Conservation (phyloP, 495 filamentous ascomycete species). For the Podospora appendiculata region DNA sequence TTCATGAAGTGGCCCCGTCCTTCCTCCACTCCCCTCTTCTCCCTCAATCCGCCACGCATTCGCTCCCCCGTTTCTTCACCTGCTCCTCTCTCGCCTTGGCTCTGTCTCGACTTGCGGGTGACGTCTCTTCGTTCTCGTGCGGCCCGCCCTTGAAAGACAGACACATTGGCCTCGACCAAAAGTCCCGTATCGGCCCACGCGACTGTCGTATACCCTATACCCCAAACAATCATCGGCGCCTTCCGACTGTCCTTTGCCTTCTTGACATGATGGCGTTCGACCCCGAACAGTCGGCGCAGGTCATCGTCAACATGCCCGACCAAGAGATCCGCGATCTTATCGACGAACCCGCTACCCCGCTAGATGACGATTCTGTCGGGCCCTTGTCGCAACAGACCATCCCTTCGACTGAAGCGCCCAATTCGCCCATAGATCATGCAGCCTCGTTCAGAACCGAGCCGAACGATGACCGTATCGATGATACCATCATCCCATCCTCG, state of each 20-base stretch:
- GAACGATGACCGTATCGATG: slow-evolving; percentile 27
- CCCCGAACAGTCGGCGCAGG: slow-evolving; percentile 16
- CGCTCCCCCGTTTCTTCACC: too few relatives aligned
- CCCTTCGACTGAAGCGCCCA: slow-evolving; percentile 34
- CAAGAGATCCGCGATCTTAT: slow-evolving; percentile 14
- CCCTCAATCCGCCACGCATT: too few relatives aligned
- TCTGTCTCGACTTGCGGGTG: too few relatives aligned
- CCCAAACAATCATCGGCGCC: too few relatives aligned
- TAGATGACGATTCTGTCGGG: slow-evolving; percentile 20
- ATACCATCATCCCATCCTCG: slow-evolving; percentile 38
- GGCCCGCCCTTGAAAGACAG: too few relatives aligned
- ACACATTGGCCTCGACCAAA: too few relatives aligned
- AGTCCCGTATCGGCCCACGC: too few relatives aligned
- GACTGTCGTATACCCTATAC: too few relatives aligned
- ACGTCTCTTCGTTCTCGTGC: too few relatives aligned
- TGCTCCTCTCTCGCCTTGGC: too few relatives aligned
- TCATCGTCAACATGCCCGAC: slow-evolving; percentile 17
- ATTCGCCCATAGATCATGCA: slow-evolving; percentile 30
- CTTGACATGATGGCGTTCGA: slow-evolving; percentile 13
- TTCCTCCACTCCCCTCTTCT: too few relatives aligned
- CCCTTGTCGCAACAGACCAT: slow-evolving; percentile 35
- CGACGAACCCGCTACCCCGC: slow-evolving; percentile 33
- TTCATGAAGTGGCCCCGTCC: too few relatives aligned
- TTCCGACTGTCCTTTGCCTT: background rate
- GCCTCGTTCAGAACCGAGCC: slow-evolving; percentile 31